A percentile compares a stretch with the other conserved stretches of the same genome.
Evolutionary conservation across 441 rosid genomes (phyloP).

Genomic region (Populus hybrid): DNA sequence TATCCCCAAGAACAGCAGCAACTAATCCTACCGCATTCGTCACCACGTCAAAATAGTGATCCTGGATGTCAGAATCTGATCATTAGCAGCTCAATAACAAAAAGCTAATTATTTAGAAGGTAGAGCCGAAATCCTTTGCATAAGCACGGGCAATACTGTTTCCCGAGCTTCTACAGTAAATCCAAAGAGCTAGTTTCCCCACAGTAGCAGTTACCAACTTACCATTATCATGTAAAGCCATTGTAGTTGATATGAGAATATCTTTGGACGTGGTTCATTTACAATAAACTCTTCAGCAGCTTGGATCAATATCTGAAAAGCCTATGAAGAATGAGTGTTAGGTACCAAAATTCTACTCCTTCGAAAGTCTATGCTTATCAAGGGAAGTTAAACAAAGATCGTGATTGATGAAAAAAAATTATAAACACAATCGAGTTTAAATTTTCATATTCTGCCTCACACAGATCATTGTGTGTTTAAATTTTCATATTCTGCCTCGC

Average conservation of each 20-base stretch:
- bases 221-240: slow-evolving; percentile 77
- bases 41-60: slow-evolving; percentile 77
- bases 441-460: not conserved
- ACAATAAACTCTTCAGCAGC: slow-evolving; percentile 58
- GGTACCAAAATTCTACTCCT: not conserved
- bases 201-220: slow-evolving; percentile 67
- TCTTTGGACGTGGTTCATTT: slow-evolving; percentile 39
- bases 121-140: slow-evolving; percentile 53
- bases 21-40: slow-evolving; percentile 72
- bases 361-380: not conserved
- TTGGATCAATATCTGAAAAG: slow-evolving; percentile 60
- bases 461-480: not conserved
- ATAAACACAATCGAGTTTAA: not conserved
- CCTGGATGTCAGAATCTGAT: slow-evolving; percentile 39
- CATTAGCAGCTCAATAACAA: not conserved
- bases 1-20: slow-evolving; percentile 75
- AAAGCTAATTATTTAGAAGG: not conserved
- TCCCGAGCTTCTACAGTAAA: slow-evolving; percentile 71
- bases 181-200: slow-evolving; percentile 71
- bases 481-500: not conserved
- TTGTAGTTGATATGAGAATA: slow-evolving; percentile 41
- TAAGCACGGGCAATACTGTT: slow-evolving; percentile 81
- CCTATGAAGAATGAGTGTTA: slow-evolving; percentile 36
- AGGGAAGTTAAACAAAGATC: not conserved
- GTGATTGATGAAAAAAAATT: not conserved